Conservation (phyloP, 345 rosid genomes). For the Eucalyptus regnans region DNA sequence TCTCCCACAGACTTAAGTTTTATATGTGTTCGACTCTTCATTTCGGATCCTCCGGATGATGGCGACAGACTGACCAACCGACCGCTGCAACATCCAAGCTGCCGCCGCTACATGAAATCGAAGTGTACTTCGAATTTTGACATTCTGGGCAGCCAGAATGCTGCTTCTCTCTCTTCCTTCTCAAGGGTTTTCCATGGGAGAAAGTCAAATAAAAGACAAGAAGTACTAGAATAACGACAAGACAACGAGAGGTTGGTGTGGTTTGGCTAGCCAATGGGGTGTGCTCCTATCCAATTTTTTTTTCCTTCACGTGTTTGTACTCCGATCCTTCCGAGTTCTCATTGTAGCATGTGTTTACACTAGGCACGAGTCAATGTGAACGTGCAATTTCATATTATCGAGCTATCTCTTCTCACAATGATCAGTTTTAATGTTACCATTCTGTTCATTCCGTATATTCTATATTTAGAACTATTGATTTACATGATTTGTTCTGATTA, state of each 20-base stretch:
- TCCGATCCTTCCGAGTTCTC: not conserved
- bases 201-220: not conserved
- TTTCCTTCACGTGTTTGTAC: not conserved
- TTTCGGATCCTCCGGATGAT: not conserved
- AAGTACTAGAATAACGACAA: not conserved
- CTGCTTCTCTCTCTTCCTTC: not conserved
- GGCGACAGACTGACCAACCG: too few species aligned
- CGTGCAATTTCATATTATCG: not conserved
- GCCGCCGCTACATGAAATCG: not conserved
- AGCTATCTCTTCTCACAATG: not conserved
- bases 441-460: accelerated
- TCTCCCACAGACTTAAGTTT: accelerated
- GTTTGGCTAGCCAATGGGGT: not conserved
- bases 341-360: not conserved
- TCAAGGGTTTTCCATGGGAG: not conserved
- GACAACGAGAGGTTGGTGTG: not conserved
- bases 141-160: not conserved
- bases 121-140: not conserved
- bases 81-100: not conserved
- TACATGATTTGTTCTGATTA: accelerated
- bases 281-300: not conserved
- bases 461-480: not conserved
- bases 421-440: not conserved
- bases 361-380: not conserved
- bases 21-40: accelerated